Base-by-base conservation (phyloP, 2,329 filamentous ascomycete species). In the Colletotrichum sp. region DNA sequence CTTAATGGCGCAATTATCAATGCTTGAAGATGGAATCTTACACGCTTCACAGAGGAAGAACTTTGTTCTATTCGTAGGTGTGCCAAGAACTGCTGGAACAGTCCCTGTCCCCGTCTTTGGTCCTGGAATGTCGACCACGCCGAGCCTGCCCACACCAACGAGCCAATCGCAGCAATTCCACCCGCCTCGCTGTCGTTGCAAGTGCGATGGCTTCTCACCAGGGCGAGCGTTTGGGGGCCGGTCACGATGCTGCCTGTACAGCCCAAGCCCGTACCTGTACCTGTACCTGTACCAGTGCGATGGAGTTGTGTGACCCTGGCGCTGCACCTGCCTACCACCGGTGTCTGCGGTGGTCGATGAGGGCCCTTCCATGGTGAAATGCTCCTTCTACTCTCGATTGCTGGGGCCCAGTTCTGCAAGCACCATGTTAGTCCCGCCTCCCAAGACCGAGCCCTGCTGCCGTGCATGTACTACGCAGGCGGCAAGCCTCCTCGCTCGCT, bases 361-460 rank as follows among this genome's bases (percentile, higher is more conserved):
- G n/a, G 49, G 65, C 49, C 65, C 36, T 16, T 39, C 34, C 27
- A 66, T 39, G 36, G 34, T 15, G 22, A 66, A 66, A 12, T 30
- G n/a, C 30, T 63, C 29, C 59, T 63, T 63, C 59, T 29, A 63
- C 59, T 30, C 44, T 61, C 57, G 22, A 22, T 63, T 30, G 16
- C 22, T 34, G 59, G 59, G 29, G 59, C 19, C 12, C n/a, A 32
- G 15, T 32, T 22, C 59, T 63, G 59, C 59, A 63, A 63, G 59
- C 30, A 63, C 32, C 59, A 63, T 63, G 30, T 63, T 22, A 34
- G 29, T 34, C 30, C 13, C 30, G 34, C 57, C 44, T 63, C 32
- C 64, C 16, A 64, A 69, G 69, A 44, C 64, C 64, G 63, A 59
- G 70, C 39, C 69, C 63, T 67, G 70, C 69, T 59, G 57, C 57